Percentiles rank a stretch among this genome's conserved stretches.
Conservation (phyloP, 441 rosid genomes). For the Arabidopsis hybrid region DNA sequence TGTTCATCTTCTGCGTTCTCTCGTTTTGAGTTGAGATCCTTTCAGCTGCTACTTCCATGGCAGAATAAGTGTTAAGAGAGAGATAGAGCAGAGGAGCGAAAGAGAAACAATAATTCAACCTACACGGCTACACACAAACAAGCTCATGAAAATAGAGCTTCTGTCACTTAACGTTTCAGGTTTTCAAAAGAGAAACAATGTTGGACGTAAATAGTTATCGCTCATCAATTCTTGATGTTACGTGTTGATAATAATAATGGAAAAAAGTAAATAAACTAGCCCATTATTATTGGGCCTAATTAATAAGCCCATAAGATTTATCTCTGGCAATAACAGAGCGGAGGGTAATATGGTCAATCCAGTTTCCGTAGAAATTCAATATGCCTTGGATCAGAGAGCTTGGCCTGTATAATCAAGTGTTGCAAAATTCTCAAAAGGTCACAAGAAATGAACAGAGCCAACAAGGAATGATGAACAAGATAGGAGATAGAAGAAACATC, state of each 20-base stretch:
- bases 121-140: background rate
- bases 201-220: background rate
- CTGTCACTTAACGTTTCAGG: background rate
- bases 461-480: slow-evolving; percentile 6
- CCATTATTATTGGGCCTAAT: background rate
- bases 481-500: slow-evolving; percentile 14
- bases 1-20: background rate
- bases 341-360: background rate
- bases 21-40: background rate
- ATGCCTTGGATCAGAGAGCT: no score
- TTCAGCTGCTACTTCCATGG: background rate
- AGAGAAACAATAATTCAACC: background rate
- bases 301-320: background rate
- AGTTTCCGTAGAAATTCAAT: background rate
- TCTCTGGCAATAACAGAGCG: background rate
- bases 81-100: background rate
- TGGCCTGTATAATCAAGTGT: background rate
- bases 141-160: slow-evolving; percentile 15
- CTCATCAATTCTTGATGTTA: slow-evolving; percentile 2
- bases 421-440: slow-evolving; percentile 33
- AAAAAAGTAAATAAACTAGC: background rate
- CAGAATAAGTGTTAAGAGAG: background rate
- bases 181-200: slow-evolving; percentile 1
- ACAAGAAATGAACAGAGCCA: slow-evolving; percentile 41
- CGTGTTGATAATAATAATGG: background rate